Evolutionary conservation across 202 grass and related monocot genomes (phyloP), one percentile per base, ranked within the genome.

Genomic region (Brachypodium distachyon): DNA sequence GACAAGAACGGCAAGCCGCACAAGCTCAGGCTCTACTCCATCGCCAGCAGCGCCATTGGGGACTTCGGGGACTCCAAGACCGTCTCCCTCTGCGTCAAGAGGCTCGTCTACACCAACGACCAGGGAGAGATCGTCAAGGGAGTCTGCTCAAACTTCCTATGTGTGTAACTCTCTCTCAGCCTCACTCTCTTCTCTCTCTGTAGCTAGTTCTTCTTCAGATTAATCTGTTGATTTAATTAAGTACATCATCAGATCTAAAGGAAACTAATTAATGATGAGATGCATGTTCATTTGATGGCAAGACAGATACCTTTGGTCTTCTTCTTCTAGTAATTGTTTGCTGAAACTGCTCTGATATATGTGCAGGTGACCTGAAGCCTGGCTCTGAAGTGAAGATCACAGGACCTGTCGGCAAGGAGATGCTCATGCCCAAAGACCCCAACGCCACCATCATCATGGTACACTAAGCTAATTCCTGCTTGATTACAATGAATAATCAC

Each of bases 381-480:
- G 91, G 95, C 7, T 23, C 82, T 41, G 84, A 92, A 17, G 95
- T 92, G 48, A 97, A 92, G 88, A 77, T 97, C 18, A 94, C 95
- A n/a, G 95, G 95, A 6, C 95, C 95, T 12, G 87, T 97, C 11
- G 95, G 89, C 9, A 97, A 97, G 88, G 95, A 97, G 81, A 97
- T 97, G 95, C 95, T 97, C 32, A 90, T 97, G 95, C 95, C 95
- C 18, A 92, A 97, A 81, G 91, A 97, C 63, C 95, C 95, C 58
- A 92, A 97, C 72, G 91, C 95, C 9, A 94, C 89, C 1, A 36
- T 97, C 57, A 76, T 97, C 46, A 97, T 97, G 95, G 93, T 97
- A 73, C 4, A 65, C 26, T 28, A 12, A 17, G n/a, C 3, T 44
- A 10, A 4, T 65, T 65, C 37, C 6, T 34, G 34, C n/a, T 23